phyloP scores from a whole-genome alignment of 495 filamentous ascomycete species.

The Beverwykella pulmonaria region DNA sequence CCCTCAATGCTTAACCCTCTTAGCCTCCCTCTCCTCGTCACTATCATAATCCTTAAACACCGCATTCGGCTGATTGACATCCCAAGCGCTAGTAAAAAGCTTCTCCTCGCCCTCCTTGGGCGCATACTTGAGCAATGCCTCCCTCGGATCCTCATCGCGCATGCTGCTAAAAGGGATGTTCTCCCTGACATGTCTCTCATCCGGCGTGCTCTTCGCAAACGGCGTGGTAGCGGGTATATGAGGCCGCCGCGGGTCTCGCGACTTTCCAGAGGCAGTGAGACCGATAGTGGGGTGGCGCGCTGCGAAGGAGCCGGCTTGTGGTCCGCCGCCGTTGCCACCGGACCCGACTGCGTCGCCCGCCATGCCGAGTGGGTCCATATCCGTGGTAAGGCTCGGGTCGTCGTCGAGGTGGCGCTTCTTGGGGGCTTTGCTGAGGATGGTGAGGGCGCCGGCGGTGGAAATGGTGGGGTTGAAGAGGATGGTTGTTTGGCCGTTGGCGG shows the following conservation, averaged over 20 bases:
- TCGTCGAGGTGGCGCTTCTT: conserved; percentile 96
- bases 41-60: conserved; percentile 85
- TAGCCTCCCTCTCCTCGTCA: conserved; percentile 77
- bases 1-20: conserved; percentile 23
- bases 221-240: conserved; percentile 83
- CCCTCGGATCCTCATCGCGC: conserved; percentile 95
- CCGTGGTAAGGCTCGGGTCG: conserved; percentile 80
- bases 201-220: conserved; percentile 87
- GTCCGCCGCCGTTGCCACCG: conserved; percentile 53
- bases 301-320: conserved; percentile 55
- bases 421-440: conserved; percentile 89
- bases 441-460: conserved; percentile 78
- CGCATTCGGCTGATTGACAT: conserved; percentile 86
- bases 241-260: conserved; percentile 76
- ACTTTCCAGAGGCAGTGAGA: conserved; percentile 76
- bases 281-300: conserved; percentile 72
- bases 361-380: conserved; percentile 68
- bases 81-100: conserved; percentile 91
- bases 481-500: conserved; percentile 83
- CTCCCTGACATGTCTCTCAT: conserved; percentile 84
- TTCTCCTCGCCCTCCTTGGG: conserved; percentile 92
- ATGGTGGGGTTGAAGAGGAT: conserved; percentile 85
- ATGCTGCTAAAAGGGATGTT: conserved; percentile 89
- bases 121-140: conserved; percentile 92
- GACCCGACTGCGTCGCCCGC: conserved; percentile 80